Evolutionary conservation across 148 eudicot species (phyloP).

Genomic region (Vaccinium vitisidaea): DNA sequence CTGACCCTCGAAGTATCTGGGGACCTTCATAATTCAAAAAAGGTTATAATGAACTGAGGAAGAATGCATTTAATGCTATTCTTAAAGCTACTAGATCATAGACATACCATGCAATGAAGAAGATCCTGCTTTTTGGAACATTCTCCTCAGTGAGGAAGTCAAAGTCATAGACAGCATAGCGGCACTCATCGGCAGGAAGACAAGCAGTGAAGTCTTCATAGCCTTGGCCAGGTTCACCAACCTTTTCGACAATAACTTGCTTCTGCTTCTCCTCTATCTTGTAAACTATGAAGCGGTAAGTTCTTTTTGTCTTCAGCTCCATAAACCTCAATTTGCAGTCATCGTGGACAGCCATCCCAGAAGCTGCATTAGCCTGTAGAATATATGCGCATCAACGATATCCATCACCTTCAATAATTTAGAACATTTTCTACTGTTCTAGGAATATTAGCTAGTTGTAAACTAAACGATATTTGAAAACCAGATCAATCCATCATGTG

Average conservation of each 20-base stretch:
- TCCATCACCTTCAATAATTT: neutral
- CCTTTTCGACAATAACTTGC: conserved; percentile 30
- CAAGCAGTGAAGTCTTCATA: conserved; percentile 28
- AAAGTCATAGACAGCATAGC: conserved; percentile 30
- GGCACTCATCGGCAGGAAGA: conserved; percentile 30
- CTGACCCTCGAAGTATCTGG: conserved; percentile 31
- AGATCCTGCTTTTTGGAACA: conserved; percentile 30
- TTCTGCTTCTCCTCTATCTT: conserved; percentile 30
- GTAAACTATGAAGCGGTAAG: conserved; percentile 27
- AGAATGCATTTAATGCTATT: neutral
- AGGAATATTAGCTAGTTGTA: neutral
- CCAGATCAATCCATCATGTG: neutral
- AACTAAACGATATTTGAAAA: neutral
- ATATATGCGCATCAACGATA: neutral
- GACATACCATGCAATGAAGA: conserved; percentile 31
- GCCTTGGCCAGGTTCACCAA: conserved; percentile 28
- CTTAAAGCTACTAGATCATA: neutral
- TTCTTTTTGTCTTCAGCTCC: conserved; percentile 27
- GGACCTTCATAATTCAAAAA: conserved; percentile 16
- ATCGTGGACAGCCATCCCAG: conserved; percentile 34
- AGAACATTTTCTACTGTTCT: neutral
- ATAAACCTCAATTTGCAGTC: conserved; percentile 29
- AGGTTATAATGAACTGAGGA: neutral
- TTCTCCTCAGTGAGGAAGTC: conserved; percentile 25
- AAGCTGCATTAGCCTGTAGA: conserved; percentile 27